Percentiles rank a stretch among this genome's conserved stretches.
These are phyloP conservation scores for Backusella parvicylindrica DNA, from an alignment of 192 early-diverging fungal genomes.

Conservation along the genomic window DNA sequence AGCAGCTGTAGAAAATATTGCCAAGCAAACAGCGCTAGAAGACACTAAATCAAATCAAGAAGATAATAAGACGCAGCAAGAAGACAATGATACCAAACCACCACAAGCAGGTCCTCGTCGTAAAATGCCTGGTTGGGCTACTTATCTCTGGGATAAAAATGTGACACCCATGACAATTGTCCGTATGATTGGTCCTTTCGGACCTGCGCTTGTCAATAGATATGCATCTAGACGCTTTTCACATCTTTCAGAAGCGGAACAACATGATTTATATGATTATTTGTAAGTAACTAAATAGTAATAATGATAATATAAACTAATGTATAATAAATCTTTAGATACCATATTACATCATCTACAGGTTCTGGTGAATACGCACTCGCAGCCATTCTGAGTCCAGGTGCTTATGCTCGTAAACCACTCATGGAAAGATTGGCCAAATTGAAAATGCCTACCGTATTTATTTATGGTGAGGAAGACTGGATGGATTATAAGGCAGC, in stretches of 20 bases:
- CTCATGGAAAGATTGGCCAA: constrained; percentile 60
- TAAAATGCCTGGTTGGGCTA: constrained; percentile 23
- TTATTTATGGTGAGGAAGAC: constrained; percentile 54
- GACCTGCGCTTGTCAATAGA: constrained; percentile 49
- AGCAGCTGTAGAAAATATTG: constrained; percentile 1
- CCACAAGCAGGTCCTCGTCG: not conserved
- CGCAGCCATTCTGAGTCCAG: constrained; percentile 68
- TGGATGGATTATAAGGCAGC: constrained; percentile 88
- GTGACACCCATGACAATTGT: constrained; percentile 83
- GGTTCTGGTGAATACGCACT: constrained; percentile 85
- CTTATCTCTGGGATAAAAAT: constrained; percentile 71
- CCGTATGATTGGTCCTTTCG: constrained; percentile 73
- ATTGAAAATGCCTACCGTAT: constrained; percentile 69
- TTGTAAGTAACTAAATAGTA: constrained; percentile 44
- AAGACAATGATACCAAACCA: not conserved
- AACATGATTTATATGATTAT: constrained; percentile 68
- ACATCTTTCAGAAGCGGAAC: constrained; percentile 63
- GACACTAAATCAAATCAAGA: not conserved
- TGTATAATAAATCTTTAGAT: no score
- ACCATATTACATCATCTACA: constrained; percentile 70
- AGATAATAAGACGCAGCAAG: not conserved
- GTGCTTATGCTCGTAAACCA: constrained; percentile 77
- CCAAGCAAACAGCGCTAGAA: not conserved
- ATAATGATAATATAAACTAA: no score
- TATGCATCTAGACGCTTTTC: constrained; percentile 62